phyloP scores from a whole-genome alignment of 192 early-diverging fungal species.

The Chytriomyces confervae region DNA sequence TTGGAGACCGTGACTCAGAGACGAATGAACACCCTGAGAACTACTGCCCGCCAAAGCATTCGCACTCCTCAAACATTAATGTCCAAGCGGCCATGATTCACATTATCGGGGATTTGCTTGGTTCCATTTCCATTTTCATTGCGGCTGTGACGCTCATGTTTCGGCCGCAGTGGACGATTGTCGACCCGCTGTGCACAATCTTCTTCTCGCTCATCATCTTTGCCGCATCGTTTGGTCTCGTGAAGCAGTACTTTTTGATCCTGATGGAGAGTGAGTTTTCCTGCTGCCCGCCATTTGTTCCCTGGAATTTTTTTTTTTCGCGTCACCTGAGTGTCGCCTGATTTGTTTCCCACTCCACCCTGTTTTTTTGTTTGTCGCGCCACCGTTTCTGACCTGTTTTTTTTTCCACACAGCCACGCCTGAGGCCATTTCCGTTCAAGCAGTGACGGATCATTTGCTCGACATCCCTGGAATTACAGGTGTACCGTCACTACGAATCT shows the following conservation, averaged over 20 bases:
- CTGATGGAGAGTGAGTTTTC: constrained; percentile 68
- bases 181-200: constrained; percentile 80
- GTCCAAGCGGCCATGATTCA: constrained; percentile 74
- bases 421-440: not conserved
- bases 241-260: constrained; percentile 64
- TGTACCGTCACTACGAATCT: constrained; percentile 60
- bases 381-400: too few species aligned
- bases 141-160: constrained; percentile 65
- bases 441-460: constrained; percentile 23
- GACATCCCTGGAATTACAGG: constrained; percentile 52
- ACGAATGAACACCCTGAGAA: not conserved
- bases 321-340: not conserved
- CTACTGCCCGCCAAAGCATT: not conserved
- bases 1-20: not conserved
- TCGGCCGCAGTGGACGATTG: constrained; percentile 55
- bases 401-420: not conserved
- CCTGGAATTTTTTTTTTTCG: constrained; percentile 24
- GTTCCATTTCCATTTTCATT: constrained; percentile 75
- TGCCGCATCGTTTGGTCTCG: constrained; percentile 64
- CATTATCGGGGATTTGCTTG: constrained; percentile 75
- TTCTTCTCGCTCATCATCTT: constrained; percentile 73
- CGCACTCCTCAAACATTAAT: constrained; percentile 39
- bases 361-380: too few species aligned
- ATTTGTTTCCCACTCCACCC: too few species aligned
- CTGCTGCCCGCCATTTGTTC: not conserved